Conservation (phyloP, 2,329 filamentous ascomycete species). For the Xylaria sp. region DNA sequence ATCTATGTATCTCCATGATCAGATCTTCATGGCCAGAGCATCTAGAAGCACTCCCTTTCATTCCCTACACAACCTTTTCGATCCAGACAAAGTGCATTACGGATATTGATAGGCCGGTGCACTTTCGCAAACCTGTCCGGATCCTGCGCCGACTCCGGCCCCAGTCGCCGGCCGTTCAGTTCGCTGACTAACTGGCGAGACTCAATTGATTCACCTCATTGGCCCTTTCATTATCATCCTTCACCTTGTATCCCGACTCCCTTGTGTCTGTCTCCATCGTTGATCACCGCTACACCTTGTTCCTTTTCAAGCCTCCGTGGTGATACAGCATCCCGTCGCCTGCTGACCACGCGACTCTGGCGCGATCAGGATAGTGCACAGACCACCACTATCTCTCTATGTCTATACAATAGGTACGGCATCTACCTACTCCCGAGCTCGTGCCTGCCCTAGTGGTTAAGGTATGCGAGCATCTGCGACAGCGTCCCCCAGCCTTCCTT, state of each 20-base stretch:
- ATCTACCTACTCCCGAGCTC: slow-evolving; percentile 1
- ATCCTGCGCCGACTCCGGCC: slow-evolving; percentile 29
- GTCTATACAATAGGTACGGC: not conserved
- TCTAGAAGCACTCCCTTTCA: not conserved
- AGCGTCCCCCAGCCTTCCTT: slow-evolving; percentile 26
- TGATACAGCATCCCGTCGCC: slow-evolving; percentile 9
- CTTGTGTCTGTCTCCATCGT: slow-evolving; percentile 36
- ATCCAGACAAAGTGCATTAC: not conserved
- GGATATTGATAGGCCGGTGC: not conserved
- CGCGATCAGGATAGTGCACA: slow-evolving; percentile 16
- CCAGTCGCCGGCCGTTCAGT: slow-evolving; percentile 24
- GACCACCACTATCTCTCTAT: not conserved
- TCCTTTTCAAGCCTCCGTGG: slow-evolving; percentile 4
- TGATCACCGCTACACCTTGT: slow-evolving; percentile 1
- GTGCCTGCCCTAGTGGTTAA: slow-evolving; percentile 34
- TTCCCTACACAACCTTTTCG: not conserved
- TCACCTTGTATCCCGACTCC: not conserved
- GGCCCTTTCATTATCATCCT: slow-evolving; percentile 29
- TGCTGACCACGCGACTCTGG: slow-evolving; percentile 12
- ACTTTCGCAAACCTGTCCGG: slow-evolving; percentile 15
- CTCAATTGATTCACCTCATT: slow-evolving; percentile 24
- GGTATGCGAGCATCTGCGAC: slow-evolving; percentile 21
- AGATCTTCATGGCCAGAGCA: not conserved
- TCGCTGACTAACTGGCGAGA: slow-evolving; percentile 19
- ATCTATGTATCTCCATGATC: not conserved